Conservation (phyloP, 148 eudicot species). For the Simmondsia chinensis region DNA sequence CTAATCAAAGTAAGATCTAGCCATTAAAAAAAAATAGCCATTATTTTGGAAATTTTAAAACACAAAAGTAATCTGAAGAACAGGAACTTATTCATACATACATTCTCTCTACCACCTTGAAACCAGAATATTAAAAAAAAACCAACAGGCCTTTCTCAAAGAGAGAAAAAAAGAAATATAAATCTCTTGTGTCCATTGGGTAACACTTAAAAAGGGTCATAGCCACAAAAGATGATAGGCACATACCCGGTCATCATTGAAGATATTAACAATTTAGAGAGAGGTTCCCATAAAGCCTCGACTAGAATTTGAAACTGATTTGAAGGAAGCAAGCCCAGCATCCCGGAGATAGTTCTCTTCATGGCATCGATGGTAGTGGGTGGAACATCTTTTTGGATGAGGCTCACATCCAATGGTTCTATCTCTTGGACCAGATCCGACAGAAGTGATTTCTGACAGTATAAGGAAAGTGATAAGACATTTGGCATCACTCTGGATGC, state of each 20-base stretch:
- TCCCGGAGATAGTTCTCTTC: conserved; percentile 96
- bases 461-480: conserved; percentile 1
- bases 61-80: too few species aligned
- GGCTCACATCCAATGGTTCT: conserved; percentile 90
- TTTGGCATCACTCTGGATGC: conserved; percentile 2
- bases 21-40: too few species aligned
- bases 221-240: neutral
- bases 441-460: conserved; percentile 63
- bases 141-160: too few species aligned
- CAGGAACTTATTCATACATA: too few species aligned
- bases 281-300: conserved; percentile 93
- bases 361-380: conserved; percentile 85
- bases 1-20: too few species aligned
- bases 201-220: too few species aligned
- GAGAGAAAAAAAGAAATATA: too few species aligned
- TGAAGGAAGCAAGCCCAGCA: conserved; percentile 96
- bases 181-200: too few species aligned
- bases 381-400: conserved; percentile 92
- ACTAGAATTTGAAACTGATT: conserved; percentile 79
- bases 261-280: conserved; percentile 76
- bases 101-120: too few species aligned
- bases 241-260: conserved; percentile 96
- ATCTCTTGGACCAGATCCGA: conserved; percentile 77
- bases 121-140: too few species aligned
- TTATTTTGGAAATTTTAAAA: too few species aligned